Evolutionary conservation across 345 rosid species (phyloP).

Genomic region (Euphorbia lathyris): DNA sequence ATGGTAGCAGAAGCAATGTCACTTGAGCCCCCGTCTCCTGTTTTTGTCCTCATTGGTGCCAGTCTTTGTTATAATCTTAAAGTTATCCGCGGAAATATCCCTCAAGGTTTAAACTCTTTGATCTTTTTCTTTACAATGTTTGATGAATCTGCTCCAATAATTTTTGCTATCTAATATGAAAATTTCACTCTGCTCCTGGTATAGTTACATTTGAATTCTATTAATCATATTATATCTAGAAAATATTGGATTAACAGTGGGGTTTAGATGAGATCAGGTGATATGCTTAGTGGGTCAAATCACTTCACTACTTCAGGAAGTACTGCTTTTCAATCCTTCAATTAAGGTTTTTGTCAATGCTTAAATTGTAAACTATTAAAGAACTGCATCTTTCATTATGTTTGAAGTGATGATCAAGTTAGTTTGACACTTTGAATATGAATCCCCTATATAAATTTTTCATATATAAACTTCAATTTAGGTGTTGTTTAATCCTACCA

Average conservation of each 20-base stretch:
- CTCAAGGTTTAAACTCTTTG: slow-evolving; percentile 58
- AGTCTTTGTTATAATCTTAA: slow-evolving; percentile 61
- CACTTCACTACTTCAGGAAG: neutral
- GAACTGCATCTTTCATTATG: neutral
- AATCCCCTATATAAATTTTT: neutral
- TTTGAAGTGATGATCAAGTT: neutral
- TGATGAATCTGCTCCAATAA: neutral
- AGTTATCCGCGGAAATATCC: slow-evolving; percentile 70
- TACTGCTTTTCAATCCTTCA: neutral
- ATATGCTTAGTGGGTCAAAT: neutral
- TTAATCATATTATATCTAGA: neutral
- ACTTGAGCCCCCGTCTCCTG: slow-evolving; percentile 85
- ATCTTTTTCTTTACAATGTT: slow-evolving; percentile 6
- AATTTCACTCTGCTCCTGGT: neutral
- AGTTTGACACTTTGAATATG: neutral
- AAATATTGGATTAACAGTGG: neutral
- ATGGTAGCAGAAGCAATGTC: slow-evolving; percentile 99
- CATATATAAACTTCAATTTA: neutral
- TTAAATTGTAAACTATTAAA: neutral
- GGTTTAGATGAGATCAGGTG: neutral
- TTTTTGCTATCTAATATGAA: neutral
- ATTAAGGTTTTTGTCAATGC: neutral
- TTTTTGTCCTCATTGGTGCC: slow-evolving; percentile 79
- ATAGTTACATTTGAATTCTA: neutral
- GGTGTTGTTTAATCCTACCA: neutral